Evolutionary conservation across 129 eudicot genomes (phyloP), one percentile per base, ranked within the genome.

Genomic region (Ambrosia artemisiifolia): DNA sequence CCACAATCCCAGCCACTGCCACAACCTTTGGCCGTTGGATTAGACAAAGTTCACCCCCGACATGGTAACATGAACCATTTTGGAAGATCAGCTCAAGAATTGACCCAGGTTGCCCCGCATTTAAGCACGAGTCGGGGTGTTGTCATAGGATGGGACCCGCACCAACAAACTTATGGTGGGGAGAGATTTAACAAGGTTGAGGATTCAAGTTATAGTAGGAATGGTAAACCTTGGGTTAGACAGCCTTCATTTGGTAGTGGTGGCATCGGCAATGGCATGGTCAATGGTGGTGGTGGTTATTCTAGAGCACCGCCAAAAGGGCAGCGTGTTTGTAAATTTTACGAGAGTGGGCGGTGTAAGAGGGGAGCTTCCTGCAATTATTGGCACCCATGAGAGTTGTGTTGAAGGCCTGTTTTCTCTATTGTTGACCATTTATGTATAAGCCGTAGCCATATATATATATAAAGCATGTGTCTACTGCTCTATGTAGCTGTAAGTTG

Each of bases 281-380:
- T 80, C 12, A 16, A 20, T 34, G 79, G 88, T 46, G 87, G 88
- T 46, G 87, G 88, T 47, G 88, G 87, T 43, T 85, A 87, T 38
- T 75, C 62, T 36, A 78, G 84, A 14, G 74, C 86, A 6, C 77
- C 79, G 11, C 82, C 80, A 38, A 81, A 79, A 76, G 87, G 82
- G 68, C 85, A 83, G 80, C 85, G 86, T 43, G 81, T 85, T 35
- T 85, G 94, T 69, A 90, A 81, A 79, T 90, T 85, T 65, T 85
- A 85, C 46, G 91, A 83, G 72, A 81, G 85, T 17, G 96, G 94
- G 71, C 79, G 78, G 74, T 90, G 96, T 74, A 87, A 76, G 81
- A 90, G 81, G 74, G 96, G 94, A 42, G 91, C 96, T 51, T 77
- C 76, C 28, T 87, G 96, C 71, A 83, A 85, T 71, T 90, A 90